Conservation (phyloP, 345 rosid species). For the Aurinia saxatilis region DNA sequence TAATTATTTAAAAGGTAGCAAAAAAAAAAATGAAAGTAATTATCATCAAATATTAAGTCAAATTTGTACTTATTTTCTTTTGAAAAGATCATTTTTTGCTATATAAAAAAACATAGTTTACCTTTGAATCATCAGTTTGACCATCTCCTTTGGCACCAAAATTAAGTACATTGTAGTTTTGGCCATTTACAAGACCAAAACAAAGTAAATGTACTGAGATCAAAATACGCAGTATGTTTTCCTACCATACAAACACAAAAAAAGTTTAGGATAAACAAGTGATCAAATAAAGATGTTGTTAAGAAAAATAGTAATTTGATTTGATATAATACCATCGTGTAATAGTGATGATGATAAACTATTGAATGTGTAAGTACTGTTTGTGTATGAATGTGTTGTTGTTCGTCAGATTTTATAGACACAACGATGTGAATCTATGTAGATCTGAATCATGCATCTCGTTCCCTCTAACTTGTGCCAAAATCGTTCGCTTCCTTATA, state of each 20-base stretch:
- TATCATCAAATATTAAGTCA: not conserved
- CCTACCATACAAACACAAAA: not conserved
- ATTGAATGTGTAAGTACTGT: not conserved
- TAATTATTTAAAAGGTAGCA: not conserved
- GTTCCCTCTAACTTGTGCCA: not conserved
- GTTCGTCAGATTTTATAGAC: not conserved
- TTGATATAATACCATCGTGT: constrained; percentile 6
- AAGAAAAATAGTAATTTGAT: not conserved
- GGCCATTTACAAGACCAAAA: constrained; percentile 4
- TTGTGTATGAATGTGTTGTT: not conserved
- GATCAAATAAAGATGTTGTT: not conserved
- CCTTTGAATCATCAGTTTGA: constrained; percentile 19
- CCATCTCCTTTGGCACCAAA: constrained; percentile 18
- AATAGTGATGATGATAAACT: not conserved
- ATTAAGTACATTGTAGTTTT: constrained; percentile 18
- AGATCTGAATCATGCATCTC: not conserved
- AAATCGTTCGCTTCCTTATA: not conserved
- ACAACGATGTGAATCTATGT: not conserved
- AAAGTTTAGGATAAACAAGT: constrained; percentile 3
- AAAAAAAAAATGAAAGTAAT: not conserved
- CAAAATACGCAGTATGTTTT: not conserved
- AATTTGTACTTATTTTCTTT: not conserved
- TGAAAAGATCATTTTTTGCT: not conserved
- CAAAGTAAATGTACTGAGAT: not conserved
- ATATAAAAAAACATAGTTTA: not conserved